A percentile compares a stretch with the other conserved stretches of the same genome.
Conservation (phyloP, 495 filamentous ascomycete species). For the Penicillium fimorum region DNA sequence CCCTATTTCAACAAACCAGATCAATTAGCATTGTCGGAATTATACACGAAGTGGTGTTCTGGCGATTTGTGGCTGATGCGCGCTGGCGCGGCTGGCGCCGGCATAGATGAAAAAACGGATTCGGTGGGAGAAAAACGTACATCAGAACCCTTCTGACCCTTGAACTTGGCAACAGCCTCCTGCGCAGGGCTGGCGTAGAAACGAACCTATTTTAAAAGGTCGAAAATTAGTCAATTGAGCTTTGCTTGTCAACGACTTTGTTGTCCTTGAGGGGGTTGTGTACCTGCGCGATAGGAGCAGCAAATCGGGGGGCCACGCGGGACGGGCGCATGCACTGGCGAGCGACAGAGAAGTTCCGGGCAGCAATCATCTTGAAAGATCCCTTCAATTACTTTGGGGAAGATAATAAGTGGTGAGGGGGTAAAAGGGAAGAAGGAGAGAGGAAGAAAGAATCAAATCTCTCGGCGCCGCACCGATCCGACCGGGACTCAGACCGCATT, state of each 20-base stretch:
- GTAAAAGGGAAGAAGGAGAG: constrained; percentile 29
- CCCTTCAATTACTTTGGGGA: constrained; percentile 22
- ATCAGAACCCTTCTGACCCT: constrained; percentile 80
- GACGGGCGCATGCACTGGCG: constrained; percentile 56
- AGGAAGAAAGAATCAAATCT: constrained; percentile 30
- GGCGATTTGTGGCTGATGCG: constrained; percentile 5
- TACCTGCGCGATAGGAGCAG: constrained; percentile 54
- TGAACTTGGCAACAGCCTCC: constrained; percentile 88
- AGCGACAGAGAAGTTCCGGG: constrained; percentile 54
- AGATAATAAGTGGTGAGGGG: constrained; percentile 21
- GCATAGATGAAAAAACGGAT: constrained; percentile 24
- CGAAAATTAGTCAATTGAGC: constrained; percentile 30
- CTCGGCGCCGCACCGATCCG: constrained; percentile 45
- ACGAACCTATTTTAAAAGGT: constrained; percentile 34
- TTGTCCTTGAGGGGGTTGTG: constrained; percentile 17
- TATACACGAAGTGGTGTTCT: background rate
- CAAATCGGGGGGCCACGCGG: constrained; percentile 47
- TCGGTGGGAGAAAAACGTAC: constrained; percentile 48
- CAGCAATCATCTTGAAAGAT: constrained; percentile 55
- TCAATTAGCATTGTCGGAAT: constrained; percentile 17
- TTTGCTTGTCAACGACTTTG: constrained; percentile 2
- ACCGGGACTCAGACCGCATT: constrained; percentile 35
- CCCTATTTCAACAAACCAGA: constrained; percentile 54
- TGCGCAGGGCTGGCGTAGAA: constrained; percentile 53
- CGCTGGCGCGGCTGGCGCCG: constrained; percentile 24